Conservation (phyloP, 345 rosid genomes). For the Rhodamnia rubescens region DNA sequence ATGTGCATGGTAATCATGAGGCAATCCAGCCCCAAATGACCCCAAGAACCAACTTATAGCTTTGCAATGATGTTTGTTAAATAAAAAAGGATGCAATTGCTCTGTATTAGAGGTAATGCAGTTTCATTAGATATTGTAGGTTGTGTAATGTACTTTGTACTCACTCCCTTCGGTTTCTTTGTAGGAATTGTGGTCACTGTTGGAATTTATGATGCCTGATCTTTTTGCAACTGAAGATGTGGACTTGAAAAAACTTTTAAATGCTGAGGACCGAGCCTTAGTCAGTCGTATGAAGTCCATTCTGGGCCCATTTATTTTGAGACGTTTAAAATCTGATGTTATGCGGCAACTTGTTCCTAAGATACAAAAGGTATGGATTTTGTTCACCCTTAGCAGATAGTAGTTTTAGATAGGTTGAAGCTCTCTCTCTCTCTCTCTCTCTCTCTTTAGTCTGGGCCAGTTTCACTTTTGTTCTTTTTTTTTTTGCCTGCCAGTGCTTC, state of each 20-base stretch:
- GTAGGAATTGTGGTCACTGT: slow-evolving; percentile 91
- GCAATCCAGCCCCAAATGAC: not conserved
- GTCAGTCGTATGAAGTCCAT: slow-evolving; percentile 90
- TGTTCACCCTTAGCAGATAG: not conserved
- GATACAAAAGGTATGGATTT: slow-evolving; percentile 57
- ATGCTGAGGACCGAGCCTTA: slow-evolving; percentile 71
- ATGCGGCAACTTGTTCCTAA: slow-evolving; percentile 97
- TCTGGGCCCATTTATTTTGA: slow-evolving; percentile 88
- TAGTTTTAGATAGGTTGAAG: not conserved
- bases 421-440: not conserved
- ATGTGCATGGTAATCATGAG: not conserved
- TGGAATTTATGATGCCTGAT: slow-evolving; percentile 96
- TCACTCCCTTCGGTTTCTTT: slow-evolving; percentile 8
- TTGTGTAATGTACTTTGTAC: not conserved
- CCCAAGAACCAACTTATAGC: not conserved
- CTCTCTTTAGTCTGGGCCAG: not conserved
- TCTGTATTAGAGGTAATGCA: not conserved
- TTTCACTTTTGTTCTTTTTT: not conserved
- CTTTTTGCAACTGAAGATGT: slow-evolving; percentile 86
- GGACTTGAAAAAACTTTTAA: slow-evolving; percentile 82
- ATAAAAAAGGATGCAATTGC: not conserved
- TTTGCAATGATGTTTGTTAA: not conserved
- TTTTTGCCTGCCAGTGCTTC: not conserved
- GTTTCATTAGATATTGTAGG: not conserved
- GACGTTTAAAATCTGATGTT: slow-evolving; percentile 93